These are phyloP conservation scores for Globisporangium emineosum DNA, from an alignment of 352 stramenopile species.

Conservation along the genomic window DNA sequence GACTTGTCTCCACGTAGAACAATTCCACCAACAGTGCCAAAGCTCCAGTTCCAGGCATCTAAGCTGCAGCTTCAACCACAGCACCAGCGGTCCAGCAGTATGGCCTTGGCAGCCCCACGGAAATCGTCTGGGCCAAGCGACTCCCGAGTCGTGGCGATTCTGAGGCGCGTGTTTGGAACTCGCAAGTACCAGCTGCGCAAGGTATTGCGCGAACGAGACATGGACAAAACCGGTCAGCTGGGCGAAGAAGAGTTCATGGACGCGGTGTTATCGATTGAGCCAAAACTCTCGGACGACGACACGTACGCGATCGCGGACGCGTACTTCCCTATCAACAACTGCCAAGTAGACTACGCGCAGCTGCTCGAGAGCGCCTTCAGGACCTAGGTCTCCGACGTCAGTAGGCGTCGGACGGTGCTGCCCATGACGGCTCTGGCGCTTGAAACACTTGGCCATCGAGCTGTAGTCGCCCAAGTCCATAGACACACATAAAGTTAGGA, in stretches of 20 bases:
- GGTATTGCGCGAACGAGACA: constrained; percentile 55
- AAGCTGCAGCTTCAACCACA: constrained; percentile 3
- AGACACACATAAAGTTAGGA: constrained; percentile 18
- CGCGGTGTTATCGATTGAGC: constrained; percentile 53
- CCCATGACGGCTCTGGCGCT: constrained; percentile 62
- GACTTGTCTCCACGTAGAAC: constrained; percentile 1
- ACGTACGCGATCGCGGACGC: constrained; percentile 66
- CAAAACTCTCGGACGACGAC: constrained; percentile 64
- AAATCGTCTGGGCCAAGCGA: constrained; percentile 7
- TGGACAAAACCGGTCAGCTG: constrained; percentile 49
- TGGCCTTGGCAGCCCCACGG: background rate
- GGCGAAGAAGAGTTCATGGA: constrained; percentile 79
- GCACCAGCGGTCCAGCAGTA: background rate
- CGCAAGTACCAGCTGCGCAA: constrained; percentile 75
- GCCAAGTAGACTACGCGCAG: constrained; percentile 57
- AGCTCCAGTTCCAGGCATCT: constrained; percentile 1
- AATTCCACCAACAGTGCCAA: background rate
- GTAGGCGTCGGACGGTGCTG: constrained; percentile 37
- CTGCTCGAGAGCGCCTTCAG: constrained; percentile 70
- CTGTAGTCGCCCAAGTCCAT: constrained; percentile 23
- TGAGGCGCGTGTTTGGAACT: constrained; percentile 51
- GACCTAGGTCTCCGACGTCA: constrained; percentile 21
- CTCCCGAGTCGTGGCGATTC: constrained; percentile 35
- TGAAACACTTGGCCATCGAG: constrained; percentile 66
- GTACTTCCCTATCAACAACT: constrained; percentile 78